Conservation (phyloP, 2,329 filamentous ascomycete species). For the Torrubiella hemipterigena region DNA sequence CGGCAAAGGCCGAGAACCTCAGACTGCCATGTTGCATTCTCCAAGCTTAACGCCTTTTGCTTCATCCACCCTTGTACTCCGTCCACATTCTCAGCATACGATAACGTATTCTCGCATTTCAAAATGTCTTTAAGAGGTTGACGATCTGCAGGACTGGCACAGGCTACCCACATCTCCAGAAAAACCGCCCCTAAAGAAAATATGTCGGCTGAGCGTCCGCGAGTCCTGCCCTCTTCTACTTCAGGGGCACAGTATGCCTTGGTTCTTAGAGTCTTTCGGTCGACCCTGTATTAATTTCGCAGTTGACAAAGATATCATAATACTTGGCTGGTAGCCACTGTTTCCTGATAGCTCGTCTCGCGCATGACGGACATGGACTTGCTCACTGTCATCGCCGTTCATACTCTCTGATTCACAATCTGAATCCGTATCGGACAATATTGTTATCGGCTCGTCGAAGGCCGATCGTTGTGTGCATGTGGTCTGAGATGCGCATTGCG, state of each 20-base stretch:
- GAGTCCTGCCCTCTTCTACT: background rate
- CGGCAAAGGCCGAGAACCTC: background rate
- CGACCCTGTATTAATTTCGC: no score
- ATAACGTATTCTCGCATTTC: background rate
- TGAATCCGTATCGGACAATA: no score
- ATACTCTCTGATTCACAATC: no score
- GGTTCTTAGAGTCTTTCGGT: background rate
- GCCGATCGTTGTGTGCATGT: no score
- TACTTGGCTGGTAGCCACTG: no score
- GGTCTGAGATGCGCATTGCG: no score
- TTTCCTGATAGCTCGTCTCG: no score
- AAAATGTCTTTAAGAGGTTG: background rate
- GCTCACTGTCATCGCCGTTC: no score
- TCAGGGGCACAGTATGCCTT: conserved; percentile 1
- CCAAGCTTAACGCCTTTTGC: background rate
- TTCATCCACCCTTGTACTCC: background rate
- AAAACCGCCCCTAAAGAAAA: conserved; percentile 1
- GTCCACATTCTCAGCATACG: conserved; percentile 1
- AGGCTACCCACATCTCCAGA: background rate
- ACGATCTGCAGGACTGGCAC: background rate
- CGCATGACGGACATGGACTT: no score
- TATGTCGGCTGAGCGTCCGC: conserved; percentile 1
- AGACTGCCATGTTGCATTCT: background rate
- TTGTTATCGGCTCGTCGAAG: no score
- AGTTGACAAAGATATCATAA: no score